Evolutionary conservation across 331 rosid genomes (phyloP).

Genomic region (Quercus tomentella): DNA sequence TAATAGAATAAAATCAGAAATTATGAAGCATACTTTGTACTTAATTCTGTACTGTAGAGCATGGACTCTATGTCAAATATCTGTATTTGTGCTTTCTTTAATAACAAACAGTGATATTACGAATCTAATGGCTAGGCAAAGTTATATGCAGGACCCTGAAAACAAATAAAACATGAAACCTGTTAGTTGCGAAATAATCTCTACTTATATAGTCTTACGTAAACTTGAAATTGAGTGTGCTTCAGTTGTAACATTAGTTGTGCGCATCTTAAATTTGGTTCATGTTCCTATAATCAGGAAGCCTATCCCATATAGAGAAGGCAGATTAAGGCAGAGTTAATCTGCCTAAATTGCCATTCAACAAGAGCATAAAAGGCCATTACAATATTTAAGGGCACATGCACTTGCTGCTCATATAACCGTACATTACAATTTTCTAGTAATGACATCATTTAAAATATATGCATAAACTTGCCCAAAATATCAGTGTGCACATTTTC

Average conservation of each 20-base stretch:
- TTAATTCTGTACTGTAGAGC: conserved; percentile 10
- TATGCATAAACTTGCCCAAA: not conserved
- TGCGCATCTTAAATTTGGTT: not conserved
- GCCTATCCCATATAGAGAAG: not conserved
- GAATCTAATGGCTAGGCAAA: conserved; percentile 6
- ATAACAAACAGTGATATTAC: not conserved
- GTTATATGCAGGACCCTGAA: not conserved
- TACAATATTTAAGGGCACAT: not conserved
- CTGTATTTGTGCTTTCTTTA: conserved; percentile 21
- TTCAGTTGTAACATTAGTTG: not conserved
- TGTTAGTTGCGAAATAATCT: not conserved
- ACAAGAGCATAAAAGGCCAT: not conserved
- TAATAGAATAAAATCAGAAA: not conserved
- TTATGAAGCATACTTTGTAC: conserved; percentile 4
- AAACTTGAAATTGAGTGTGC: not conserved
- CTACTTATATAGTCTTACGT: not conserved
- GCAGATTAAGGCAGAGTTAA: not conserved
- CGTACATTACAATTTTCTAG: not conserved
- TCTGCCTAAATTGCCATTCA: not conserved
- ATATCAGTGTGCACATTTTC: not conserved
- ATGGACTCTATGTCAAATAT: conserved; percentile 13
- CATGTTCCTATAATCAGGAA: not conserved
- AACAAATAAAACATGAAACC: not conserved
- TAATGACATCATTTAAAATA: not conserved
- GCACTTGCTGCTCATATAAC: not conserved